Evolutionary conservation across 2,329 filamentous ascomycete genomes (phyloP).

Genomic region (Neofusicoccum cordaticola): DNA sequence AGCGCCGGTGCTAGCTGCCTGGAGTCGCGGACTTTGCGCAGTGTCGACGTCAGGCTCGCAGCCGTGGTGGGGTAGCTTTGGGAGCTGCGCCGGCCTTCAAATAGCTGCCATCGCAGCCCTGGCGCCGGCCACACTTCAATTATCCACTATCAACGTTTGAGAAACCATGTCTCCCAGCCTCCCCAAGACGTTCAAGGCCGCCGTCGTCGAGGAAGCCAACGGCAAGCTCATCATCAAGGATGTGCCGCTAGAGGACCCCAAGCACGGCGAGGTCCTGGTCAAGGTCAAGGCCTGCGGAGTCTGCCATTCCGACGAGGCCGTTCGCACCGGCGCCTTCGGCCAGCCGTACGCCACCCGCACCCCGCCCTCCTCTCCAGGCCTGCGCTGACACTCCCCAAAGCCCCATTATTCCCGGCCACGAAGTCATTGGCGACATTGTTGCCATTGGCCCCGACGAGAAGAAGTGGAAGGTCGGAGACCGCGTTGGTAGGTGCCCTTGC

Average conservation of each 20-base stretch:
- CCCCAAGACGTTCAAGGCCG: slow-evolving; percentile 67
- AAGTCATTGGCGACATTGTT: slow-evolving; percentile 66
- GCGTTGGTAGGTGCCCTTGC: slow-evolving; percentile 50
- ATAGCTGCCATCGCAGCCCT: background rate
- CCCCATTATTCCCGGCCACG: slow-evolving; percentile 67
- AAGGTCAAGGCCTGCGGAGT: slow-evolving; percentile 72
- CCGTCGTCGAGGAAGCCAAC: slow-evolving; percentile 55
- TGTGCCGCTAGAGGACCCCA: slow-evolving; percentile 56
- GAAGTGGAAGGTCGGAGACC: slow-evolving; percentile 61
- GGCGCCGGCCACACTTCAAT: background rate
- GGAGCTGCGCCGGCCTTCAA: background rate
- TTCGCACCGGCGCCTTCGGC: slow-evolving; percentile 39
- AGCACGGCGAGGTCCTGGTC: slow-evolving; percentile 61
- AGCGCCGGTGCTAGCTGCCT: background rate
- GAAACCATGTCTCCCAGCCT: slow-evolving; percentile 25
- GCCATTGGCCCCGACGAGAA: slow-evolving; percentile 58
- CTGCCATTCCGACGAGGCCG: slow-evolving; percentile 60
- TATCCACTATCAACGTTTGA: background rate
- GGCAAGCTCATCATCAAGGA: slow-evolving; percentile 59
- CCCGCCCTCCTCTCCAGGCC: background rate
- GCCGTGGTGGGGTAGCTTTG: background rate
- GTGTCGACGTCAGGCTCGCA: background rate
- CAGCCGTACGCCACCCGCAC: slow-evolving; percentile 40
- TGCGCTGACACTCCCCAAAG: background rate
- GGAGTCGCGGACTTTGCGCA: background rate